A percentile compares a stretch with the other conserved stretches of the same genome.
These are phyloP conservation scores for Lipomyces sp. DNA, from an alignment of 805 yeast species.

Conservation along the genomic window DNA sequence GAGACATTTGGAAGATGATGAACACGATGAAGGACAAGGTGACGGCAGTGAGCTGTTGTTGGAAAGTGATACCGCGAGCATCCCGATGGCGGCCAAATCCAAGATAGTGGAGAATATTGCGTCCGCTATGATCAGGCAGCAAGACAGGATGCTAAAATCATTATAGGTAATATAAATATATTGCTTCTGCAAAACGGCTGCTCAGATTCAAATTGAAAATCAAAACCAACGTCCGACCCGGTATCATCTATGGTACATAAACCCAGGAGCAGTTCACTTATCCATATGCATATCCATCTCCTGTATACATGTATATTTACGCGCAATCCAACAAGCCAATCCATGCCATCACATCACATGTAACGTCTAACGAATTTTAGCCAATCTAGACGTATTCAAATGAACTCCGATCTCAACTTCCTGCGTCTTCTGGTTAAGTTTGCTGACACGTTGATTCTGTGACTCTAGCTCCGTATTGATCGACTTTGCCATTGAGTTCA, in stretches of 20 bases:
- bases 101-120: conserved; percentile 33
- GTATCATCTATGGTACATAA: not conserved
- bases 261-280: not conserved
- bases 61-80: conserved; percentile 13
- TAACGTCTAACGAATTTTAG: conserved; percentile 53
- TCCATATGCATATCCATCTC: not conserved
- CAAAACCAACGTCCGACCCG: not conserved
- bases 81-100: conserved; percentile 18
- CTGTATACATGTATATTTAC: too few species aligned
- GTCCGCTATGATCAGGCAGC: conserved; percentile 29
- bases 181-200: not conserved
- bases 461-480: conserved; percentile 77
- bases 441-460: conserved; percentile 74
- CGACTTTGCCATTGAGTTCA: conserved; percentile 72
- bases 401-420: conserved; percentile 82
- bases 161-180: not conserved
- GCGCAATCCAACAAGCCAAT: too few species aligned
- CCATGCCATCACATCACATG: too few species aligned
- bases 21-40: conserved; percentile 11
- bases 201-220: not conserved
- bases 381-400: conserved; percentile 70
- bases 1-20: conserved; percentile 9
- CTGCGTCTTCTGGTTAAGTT: conserved; percentile 84
- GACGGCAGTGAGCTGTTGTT: conserved; percentile 12
- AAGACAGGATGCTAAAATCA: conserved; percentile 10